Conservation (phyloP, 2,329 filamentous ascomycete genomes). For the Alternaria dauci region DNA sequence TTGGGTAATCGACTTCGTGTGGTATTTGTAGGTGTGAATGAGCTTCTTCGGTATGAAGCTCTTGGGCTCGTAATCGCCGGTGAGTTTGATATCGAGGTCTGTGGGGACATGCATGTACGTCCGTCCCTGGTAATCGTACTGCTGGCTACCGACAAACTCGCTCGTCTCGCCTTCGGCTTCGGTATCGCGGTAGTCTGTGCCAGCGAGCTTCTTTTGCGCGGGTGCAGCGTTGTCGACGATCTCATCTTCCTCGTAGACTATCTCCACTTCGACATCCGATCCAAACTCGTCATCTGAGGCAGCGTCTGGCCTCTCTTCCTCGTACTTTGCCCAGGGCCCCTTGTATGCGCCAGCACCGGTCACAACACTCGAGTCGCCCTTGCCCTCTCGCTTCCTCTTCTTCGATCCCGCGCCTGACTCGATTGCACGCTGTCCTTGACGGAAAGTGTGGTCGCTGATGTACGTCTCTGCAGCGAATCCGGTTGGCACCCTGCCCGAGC, state of each 20-base stretch:
- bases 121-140: slow-evolving; percentile 92
- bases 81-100: slow-evolving; percentile 61
- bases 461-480: slow-evolving; percentile 88
- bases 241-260: slow-evolving; percentile 79
- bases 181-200: slow-evolving; percentile 60
- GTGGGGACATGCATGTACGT: slow-evolving; percentile 98
- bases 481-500: slow-evolving; percentile 64
- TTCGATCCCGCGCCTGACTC: slow-evolving; percentile 70
- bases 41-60: slow-evolving; percentile 97
- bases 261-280: slow-evolving; percentile 75
- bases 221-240: slow-evolving; percentile 66
- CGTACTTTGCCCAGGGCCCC: slow-evolving; percentile 92
- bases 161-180: slow-evolving; percentile 72
- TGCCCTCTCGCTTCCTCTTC: slow-evolving; percentile 81
- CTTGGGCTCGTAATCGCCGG: slow-evolving; percentile 79
- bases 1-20: slow-evolving; percentile 83
- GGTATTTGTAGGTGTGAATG: slow-evolving; percentile 87
- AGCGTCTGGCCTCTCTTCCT: slow-evolving; percentile 72
- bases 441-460: slow-evolving; percentile 90
- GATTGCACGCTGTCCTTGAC: slow-evolving; percentile 83
- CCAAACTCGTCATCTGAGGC: slow-evolving; percentile 69
- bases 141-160: slow-evolving; percentile 81
- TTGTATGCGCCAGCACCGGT: slow-evolving; percentile 90
- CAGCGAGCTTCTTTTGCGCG: slow-evolving; percentile 67
- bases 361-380: slow-evolving; percentile 82